A percentile compares a stretch with the other conserved stretches of the same genome.
Evolutionary conservation across 2,329 filamentous ascomycete genomes (phyloP).

Genomic region (Gaeumannomyces sp.): DNA sequence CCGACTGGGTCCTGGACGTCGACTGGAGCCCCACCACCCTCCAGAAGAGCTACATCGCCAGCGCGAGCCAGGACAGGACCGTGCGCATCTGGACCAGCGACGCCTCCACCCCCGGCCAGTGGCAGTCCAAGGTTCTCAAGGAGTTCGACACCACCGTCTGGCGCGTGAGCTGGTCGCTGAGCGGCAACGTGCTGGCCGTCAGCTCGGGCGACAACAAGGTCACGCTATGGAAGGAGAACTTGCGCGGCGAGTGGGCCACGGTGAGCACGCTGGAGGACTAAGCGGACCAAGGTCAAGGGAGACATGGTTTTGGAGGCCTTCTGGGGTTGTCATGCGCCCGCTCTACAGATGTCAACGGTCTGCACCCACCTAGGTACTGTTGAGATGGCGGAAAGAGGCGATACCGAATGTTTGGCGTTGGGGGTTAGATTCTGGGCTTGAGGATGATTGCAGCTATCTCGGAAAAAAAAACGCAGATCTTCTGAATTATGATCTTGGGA

Average conservation of each 20-base stretch:
- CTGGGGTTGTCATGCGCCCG: background rate
- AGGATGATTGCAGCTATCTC: background rate
- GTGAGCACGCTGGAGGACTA: constrained; percentile 95
- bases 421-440: background rate
- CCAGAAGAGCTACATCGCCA: constrained; percentile 94
- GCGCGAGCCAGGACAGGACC: constrained; percentile 92
- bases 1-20: constrained; percentile 96
- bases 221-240: constrained; percentile 95
- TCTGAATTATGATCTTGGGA: background rate
- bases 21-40: constrained; percentile 94
- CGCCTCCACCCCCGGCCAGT: constrained; percentile 59
- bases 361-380: background rate
- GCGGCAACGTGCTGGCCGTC: constrained; percentile 91
- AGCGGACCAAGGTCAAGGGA: background rate
- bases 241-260: constrained; percentile 93
- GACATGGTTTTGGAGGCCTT: background rate
- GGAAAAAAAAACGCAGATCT: background rate
- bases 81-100: constrained; percentile 94
- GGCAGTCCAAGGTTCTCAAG: constrained; percentile 77
- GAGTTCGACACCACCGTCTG: constrained; percentile 80
- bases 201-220: constrained; percentile 95
- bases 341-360: background rate
- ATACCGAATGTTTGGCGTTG: constrained; percentile 1
- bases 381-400: no score
- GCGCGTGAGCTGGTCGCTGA: constrained; percentile 97